phyloP scores from a whole-genome alignment of 257 asterid genomes.

The Echites panduratus region DNA sequence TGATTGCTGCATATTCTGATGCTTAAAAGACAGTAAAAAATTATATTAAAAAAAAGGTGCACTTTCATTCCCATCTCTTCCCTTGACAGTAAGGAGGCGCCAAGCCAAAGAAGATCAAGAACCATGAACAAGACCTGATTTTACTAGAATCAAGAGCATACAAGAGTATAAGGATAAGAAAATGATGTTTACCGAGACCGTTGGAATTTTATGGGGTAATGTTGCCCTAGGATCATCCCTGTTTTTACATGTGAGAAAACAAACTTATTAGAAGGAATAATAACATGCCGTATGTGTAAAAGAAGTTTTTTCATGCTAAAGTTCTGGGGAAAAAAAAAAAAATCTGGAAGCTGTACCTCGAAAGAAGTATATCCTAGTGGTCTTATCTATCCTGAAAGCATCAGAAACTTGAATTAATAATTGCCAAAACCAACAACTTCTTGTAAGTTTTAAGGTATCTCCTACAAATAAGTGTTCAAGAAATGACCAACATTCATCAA shows the following conservation, averaged over 20 bases:
- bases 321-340: slow-evolving; percentile 6
- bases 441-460: neutral
- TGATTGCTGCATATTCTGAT: too few relatives aligned
- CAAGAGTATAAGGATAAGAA: too few relatives aligned
- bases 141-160: too few relatives aligned
- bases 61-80: too few relatives aligned
- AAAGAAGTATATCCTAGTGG: slow-evolving; percentile 57
- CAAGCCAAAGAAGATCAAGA: too few relatives aligned
- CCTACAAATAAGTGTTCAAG: slow-evolving; percentile 13
- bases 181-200: too few relatives aligned
- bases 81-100: too few relatives aligned
- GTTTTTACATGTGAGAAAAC: slow-evolving; percentile 25
- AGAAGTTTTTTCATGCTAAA: neutral
- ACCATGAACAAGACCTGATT: too few relatives aligned
- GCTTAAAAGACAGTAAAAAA: too few relatives aligned
- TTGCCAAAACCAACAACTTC: neutral
- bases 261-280: slow-evolving; percentile 12
- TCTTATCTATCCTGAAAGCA: slow-evolving; percentile 37
- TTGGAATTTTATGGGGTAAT: too few relatives aligned
- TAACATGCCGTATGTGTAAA: neutral
- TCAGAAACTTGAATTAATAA: slow-evolving; percentile 24
- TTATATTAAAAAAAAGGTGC: too few relatives aligned
- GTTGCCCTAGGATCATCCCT: slow-evolving; percentile 78
- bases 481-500: slow-evolving; percentile 36
- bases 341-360: slow-evolving; percentile 46